Conservation (phyloP, 352 stramenopile genomes). For the Aphanomyces cochlioides region DNA sequence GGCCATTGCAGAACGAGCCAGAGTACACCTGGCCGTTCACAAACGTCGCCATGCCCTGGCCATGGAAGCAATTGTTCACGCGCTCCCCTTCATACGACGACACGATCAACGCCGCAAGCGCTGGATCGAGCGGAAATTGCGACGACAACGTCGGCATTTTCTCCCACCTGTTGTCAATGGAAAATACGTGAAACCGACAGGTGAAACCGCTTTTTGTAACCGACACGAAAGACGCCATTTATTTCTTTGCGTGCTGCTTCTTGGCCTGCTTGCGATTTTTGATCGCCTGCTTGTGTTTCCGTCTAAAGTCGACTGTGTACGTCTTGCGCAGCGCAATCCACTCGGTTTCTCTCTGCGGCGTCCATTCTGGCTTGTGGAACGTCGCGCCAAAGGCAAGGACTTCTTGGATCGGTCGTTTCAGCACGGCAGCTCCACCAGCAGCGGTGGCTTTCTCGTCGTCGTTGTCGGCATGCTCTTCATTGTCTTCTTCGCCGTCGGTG, state of each 20-base stretch:
- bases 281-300: conserved; percentile 69
- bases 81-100: conserved; percentile 46
- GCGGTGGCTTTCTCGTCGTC: conserved; percentile 26
- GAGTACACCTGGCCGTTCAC: conserved; percentile 63
- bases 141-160: neutral
- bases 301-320: conserved; percentile 75
- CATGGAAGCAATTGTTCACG: conserved; percentile 43
- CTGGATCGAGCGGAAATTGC: conserved; percentile 49
- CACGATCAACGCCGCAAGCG: conserved; percentile 55
- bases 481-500: conserved; percentile 27
- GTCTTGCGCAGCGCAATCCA: conserved; percentile 68
- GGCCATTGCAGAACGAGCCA: conserved; percentile 56
- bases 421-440: conserved; percentile 40
- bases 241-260: conserved; percentile 34
- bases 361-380: conserved; percentile 39
- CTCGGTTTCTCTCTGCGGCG: conserved; percentile 33
- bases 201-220: neutral
- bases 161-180: neutral
- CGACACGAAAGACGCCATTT: neutral
- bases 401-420: conserved; percentile 44
- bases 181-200: neutral
- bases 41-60: conserved; percentile 52
- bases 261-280: conserved; percentile 73
- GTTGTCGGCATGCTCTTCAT: conserved; percentile 14
- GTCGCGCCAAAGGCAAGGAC: conserved; percentile 60